Percentiles rank a stretch among this genome's conserved stretches.
phyloP scores from a whole-genome alignment of 441 rosid species.

The Macaranga tanarius region DNA sequence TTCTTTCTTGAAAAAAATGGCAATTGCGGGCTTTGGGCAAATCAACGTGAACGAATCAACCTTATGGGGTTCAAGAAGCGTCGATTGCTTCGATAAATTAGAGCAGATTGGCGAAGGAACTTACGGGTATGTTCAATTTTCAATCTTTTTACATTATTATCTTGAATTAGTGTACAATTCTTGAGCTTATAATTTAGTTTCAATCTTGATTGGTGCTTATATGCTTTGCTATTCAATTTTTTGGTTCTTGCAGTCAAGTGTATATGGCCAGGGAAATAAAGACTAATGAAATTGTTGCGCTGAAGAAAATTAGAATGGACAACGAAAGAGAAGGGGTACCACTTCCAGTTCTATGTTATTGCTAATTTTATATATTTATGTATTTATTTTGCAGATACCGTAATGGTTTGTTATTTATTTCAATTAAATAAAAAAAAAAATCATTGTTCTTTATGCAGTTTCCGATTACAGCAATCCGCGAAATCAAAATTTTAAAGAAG shows the following conservation, averaged over 20 bases:
- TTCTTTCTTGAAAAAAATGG: slow-evolving; percentile 34
- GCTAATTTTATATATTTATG: neutral
- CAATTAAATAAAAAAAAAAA: too few relatives aligned
- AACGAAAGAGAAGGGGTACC: slow-evolving; percentile 81
- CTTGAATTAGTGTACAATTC: neutral
- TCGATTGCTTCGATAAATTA: slow-evolving; percentile 85
- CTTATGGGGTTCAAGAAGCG: slow-evolving; percentile 80
- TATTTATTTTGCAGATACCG: neutral
- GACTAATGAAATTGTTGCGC: slow-evolving; percentile 67
- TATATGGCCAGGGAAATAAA: slow-evolving; percentile 78
- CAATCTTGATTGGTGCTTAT: neutral
- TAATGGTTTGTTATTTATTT: neutral
- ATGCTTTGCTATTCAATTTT: neutral
- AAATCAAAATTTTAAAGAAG: slow-evolving; percentile 90
- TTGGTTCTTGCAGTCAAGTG: slow-evolving; percentile 68
- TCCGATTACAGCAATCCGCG: slow-evolving; percentile 91
- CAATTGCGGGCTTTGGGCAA: slow-evolving; percentile 63
- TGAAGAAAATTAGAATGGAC: slow-evolving; percentile 81
- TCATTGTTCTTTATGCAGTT: slow-evolving; percentile 49
- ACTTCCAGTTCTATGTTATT: neutral
- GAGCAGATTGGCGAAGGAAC: slow-evolving; percentile 96
- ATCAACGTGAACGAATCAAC: slow-evolving; percentile 70
- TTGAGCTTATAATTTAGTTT: too few relatives aligned
- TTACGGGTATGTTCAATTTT: slow-evolving; percentile 52
- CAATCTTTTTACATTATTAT: neutral